Conservation (phyloP, 495 filamentous ascomycete species). For the Tuber melanosporum region DNA sequence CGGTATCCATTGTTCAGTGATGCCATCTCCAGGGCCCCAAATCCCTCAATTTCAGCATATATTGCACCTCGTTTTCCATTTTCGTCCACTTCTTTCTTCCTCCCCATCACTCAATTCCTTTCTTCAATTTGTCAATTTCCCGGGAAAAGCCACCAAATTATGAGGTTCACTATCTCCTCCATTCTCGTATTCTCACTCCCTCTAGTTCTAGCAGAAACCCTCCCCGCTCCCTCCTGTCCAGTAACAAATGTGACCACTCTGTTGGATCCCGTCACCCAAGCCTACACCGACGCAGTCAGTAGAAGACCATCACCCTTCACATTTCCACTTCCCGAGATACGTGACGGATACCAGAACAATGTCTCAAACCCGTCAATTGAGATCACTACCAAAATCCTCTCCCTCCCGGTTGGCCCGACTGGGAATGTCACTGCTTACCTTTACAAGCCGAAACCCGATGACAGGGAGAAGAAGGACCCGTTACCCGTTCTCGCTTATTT, state of each 20-base stretch:
- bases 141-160: background rate
- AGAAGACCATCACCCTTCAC: constrained; percentile 16
- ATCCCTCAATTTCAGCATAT: background rate
- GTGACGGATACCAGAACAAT: constrained; percentile 23
- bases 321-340: constrained; percentile 20
- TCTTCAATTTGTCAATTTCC: background rate
- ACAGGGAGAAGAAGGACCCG: background rate
- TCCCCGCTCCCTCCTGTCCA: background rate
- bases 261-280: constrained; percentile 38
- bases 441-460: constrained; percentile 12
- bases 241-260: constrained; percentile 9
- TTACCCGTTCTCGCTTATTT: constrained; percentile 21
- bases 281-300: constrained; percentile 17
- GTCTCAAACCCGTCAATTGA: constrained; percentile 7
- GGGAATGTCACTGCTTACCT: constrained; percentile 24
- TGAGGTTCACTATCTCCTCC: background rate
- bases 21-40: background rate
- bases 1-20: background rate
- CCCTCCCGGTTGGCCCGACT: constrained; percentile 28
- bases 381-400: constrained; percentile 17
- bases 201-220: background rate
- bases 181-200: background rate
- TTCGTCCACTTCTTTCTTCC: background rate
- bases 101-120: background rate
- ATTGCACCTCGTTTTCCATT: background rate